Evolutionary conservation across 2,329 filamentous ascomycete genomes (phyloP), one percentile per base, ranked within the genome.

Genomic region (Mycocentrospora acerina): DNA sequence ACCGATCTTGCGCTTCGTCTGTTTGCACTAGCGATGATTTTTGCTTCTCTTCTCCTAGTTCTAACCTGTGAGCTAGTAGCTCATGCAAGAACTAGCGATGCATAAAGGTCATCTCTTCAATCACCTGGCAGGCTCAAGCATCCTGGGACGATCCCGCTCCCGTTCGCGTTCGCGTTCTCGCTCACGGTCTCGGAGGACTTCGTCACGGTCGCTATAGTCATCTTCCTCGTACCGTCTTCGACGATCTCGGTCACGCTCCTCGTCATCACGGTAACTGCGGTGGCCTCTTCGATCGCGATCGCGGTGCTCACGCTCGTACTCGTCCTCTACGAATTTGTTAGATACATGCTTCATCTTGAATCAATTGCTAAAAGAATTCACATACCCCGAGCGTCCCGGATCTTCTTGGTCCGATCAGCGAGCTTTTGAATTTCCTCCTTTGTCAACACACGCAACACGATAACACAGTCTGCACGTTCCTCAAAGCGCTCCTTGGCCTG

Each of bases 391-490:
- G 29, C 40, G 34, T 67, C 86, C 80, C 90, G 80, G 45, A 96
- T 80, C 59, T 88, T 81, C 50, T 84, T 82, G 8, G 91, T 96
- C 32, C 85, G 85, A 47, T 83, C 79, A 10, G 90, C 89, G 61
- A 95, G 90, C 24, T 82, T 83, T 67, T 95, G 86, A 39, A 97
- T 95, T 60, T 97, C 90, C 53, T 94, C 88, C 67, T 86, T 88
- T 32, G 82, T 87, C 62, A 97, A 67, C 7, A 96, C 91, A 39
- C 90, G 78, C 39, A 97, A 75, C 2, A 96, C 90, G 64, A 96
- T 95, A 42, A 97, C 90, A 66, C 90, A 94, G 59, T 95, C 90
- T 43, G 90, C 81, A n/a, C 90, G 81, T 55, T 94, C 87, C 68
- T 97, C 91, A 53, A 86, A 97, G 19, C 91, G 79, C 71, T 96